Evolutionary conservation across 2,329 filamentous ascomycete genomes (phyloP).

Genomic region (Verticillium isaacii): DNA sequence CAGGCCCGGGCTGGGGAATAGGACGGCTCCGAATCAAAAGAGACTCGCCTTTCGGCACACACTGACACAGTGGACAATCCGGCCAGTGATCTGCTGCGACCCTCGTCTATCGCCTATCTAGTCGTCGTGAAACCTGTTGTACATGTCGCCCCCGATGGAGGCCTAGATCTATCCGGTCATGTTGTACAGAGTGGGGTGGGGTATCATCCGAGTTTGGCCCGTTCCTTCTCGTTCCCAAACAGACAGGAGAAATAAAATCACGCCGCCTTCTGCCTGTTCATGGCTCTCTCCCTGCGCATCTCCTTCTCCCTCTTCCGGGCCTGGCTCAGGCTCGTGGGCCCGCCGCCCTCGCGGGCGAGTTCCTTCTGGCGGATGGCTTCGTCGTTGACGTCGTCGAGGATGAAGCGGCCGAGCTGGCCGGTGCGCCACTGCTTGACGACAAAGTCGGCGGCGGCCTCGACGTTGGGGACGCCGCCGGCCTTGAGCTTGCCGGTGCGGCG

Average conservation of each 20-base stretch:
- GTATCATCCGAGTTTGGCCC: constrained; percentile 4
- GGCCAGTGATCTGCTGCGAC: too few species aligned
- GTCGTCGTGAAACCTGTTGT: background rate
- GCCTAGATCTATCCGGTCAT: background rate
- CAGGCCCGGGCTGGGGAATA: background rate
- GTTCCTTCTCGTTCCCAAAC: background rate
- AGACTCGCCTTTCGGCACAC: background rate
- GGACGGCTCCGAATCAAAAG: background rate
- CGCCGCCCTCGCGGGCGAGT: constrained; percentile 36
- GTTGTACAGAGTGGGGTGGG: constrained; percentile 10
- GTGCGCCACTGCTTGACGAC: constrained; percentile 77
- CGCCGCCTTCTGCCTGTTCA: constrained; percentile 8
- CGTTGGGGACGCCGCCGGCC: constrained; percentile 66
- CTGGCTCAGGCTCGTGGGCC: constrained; percentile 59
- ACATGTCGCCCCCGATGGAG: background rate
- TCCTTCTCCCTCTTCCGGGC: constrained; percentile 64
- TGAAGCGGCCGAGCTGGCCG: constrained; percentile 70
- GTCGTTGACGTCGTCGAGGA: constrained; percentile 70
- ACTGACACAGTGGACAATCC: background rate
- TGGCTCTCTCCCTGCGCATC: constrained; percentile 35
- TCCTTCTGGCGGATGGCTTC: constrained; percentile 48
- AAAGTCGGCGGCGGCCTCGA: constrained; percentile 71
- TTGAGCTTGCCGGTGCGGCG: constrained; percentile 69
- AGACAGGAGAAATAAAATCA: background rate
- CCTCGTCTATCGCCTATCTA: too few species aligned